phyloP scores from a whole-genome alignment of 2,329 filamentous ascomycete species.

The Clonostachys solani region DNA sequence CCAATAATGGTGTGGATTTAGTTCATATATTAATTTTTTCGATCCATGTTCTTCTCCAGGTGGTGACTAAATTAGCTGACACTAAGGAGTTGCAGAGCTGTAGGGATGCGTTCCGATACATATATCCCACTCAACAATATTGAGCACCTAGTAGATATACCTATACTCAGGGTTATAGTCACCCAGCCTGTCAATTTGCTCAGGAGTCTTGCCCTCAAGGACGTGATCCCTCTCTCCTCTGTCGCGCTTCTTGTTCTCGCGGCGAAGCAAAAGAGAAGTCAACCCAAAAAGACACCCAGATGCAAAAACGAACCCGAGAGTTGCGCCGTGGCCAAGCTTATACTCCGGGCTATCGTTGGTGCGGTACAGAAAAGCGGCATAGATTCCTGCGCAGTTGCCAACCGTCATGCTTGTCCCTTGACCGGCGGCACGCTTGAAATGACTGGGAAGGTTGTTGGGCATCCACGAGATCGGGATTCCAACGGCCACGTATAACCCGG shows the following conservation, averaged over 20 bases:
- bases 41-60: no score
- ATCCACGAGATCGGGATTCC: slow-evolving; percentile 6
- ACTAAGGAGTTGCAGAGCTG: no score
- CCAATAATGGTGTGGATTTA: no score
- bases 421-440: slow-evolving; percentile 41
- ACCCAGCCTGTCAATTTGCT: slow-evolving; percentile 33
- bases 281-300: slow-evolving; percentile 18
- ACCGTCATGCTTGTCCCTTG: slow-evolving; percentile 48
- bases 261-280: slow-evolving; percentile 18
- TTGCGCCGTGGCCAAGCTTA: slow-evolving; percentile 45
- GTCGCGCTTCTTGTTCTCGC: slow-evolving; percentile 26
- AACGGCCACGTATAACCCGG: slow-evolving; percentile 4
- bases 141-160: slow-evolving; percentile 12
- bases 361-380: slow-evolving; percentile 57
- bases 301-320: slow-evolving; percentile 46
- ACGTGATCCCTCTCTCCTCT: slow-evolving; percentile 29
- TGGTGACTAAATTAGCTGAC: no score
- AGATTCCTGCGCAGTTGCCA: slow-evolving; percentile 4
- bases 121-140: no score
- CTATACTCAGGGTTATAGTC: slow-evolving; percentile 27
- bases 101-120: no score
- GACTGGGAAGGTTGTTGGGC: slow-evolving; percentile 5
- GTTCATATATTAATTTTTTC: no score
- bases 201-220: slow-evolving; percentile 30
- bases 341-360: slow-evolving; percentile 18